These are phyloP conservation scores for Chaetomium tenue DNA, from an alignment of 495 filamentous ascomycete genomes.

Conservation along the genomic window DNA sequence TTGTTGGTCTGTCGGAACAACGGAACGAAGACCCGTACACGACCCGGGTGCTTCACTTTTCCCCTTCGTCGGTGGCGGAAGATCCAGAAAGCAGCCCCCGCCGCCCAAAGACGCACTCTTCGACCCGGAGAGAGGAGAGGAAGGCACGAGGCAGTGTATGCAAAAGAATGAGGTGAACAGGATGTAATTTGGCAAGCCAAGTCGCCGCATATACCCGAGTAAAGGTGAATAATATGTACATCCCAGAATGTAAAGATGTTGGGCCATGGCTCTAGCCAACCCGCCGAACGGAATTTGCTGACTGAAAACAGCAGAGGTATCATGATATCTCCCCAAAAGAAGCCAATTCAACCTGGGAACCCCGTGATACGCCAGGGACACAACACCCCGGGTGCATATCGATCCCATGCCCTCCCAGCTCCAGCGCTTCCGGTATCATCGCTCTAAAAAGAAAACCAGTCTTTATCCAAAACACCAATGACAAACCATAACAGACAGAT, in stretches of 20 bases:
- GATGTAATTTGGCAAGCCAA: background rate
- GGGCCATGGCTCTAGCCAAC: background rate
- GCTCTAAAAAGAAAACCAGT: background rate
- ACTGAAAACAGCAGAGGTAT: background rate
- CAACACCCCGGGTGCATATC: background rate
- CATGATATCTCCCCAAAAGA: constrained; percentile 2
- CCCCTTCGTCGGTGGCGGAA: no score
- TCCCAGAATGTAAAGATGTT: background rate
- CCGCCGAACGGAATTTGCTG: background rate
- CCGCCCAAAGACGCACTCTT: no score
- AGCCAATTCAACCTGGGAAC: background rate
- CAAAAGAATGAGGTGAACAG: background rate
- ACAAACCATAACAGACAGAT: background rate
- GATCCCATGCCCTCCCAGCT: background rate
- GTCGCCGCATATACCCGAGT: background rate
- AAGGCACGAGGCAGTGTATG: no score
- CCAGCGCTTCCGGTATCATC: no score
- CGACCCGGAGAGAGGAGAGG: no score
- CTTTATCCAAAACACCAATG: background rate
- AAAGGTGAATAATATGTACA: constrained; percentile 7
- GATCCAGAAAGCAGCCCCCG: no score
- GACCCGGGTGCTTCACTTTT: no score
- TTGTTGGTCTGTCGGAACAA: no score
- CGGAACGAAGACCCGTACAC: no score
- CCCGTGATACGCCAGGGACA: background rate